Evolutionary conservation across 192 early-diverging fungal species (phyloP).

Genomic region (Gaertneriomyces semiglobifer): DNA sequence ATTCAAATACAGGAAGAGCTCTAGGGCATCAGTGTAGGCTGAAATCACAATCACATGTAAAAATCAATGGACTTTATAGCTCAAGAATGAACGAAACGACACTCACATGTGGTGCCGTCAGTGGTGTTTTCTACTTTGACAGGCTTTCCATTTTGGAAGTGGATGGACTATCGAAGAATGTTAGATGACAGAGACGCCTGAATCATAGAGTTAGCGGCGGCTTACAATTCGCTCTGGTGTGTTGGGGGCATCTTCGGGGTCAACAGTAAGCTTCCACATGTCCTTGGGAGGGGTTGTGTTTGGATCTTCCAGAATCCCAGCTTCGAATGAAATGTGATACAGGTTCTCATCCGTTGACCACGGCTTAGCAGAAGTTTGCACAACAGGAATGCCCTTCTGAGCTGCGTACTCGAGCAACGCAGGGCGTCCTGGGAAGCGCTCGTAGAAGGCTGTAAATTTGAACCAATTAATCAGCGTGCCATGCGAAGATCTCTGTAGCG

Average conservation of each 20-base stretch:
- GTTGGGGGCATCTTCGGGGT: slow-evolving; percentile 95
- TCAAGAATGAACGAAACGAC: not conserved
- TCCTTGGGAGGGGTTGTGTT: slow-evolving; percentile 92
- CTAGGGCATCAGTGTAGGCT: slow-evolving; percentile 64
- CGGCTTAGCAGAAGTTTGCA: slow-evolving; percentile 93
- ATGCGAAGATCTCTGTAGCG: not conserved
- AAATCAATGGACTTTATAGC: not conserved
- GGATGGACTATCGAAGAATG: slow-evolving; percentile 53
- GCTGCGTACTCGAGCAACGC: slow-evolving; percentile 90
- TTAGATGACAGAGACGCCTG: not conserved
- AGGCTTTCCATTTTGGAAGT: slow-evolving; percentile 86
- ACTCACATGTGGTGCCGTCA: slow-evolving; percentile 55
- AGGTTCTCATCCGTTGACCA: slow-evolving; percentile 99
- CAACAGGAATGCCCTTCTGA: slow-evolving; percentile 86
- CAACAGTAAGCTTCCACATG: slow-evolving; percentile 99
- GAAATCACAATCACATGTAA: not conserved
- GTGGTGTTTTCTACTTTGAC: slow-evolving; percentile 80
- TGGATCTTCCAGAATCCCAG: slow-evolving; percentile 97
- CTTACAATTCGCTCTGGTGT: slow-evolving; percentile 85
- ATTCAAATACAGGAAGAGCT: slow-evolving; percentile 95
- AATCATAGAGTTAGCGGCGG: not conserved
- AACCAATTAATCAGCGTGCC: not conserved
- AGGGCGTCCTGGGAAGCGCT: slow-evolving; percentile 89
- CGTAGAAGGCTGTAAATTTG: slow-evolving; percentile 69
- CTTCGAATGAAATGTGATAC: slow-evolving; percentile 98